A percentile compares a stretch with the other conserved stretches of the same genome.
These are phyloP conservation scores for Hyaloscypha variabilis DNA, from an alignment of 495 filamentous ascomycete genomes.

Conservation along the genomic window DNA sequence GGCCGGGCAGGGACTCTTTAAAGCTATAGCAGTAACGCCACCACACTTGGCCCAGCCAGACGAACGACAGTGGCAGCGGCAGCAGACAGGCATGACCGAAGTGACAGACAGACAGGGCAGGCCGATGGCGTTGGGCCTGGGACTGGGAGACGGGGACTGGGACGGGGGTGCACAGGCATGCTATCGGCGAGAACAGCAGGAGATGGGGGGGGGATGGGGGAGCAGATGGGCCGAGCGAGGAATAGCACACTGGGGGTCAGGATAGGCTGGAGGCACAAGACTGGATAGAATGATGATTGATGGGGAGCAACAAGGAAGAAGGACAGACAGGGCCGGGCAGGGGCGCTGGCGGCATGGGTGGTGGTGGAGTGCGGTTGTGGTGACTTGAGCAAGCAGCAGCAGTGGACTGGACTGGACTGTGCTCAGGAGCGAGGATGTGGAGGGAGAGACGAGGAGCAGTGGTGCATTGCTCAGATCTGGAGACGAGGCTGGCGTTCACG, in stretches of 20 bases:
- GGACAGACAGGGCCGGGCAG: not conserved
- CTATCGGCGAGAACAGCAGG: constrained; percentile 1
- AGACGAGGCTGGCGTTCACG: constrained; percentile 18
- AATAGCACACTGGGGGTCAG: not conserved
- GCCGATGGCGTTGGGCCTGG: not conserved
- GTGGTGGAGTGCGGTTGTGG: not conserved
- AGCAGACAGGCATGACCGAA: constrained; percentile 10
- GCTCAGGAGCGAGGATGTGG: constrained; percentile 9
- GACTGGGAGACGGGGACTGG: too few relatives aligned
- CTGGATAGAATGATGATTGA: not conserved
- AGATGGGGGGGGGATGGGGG: not conserved
- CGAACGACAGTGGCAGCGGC: not conserved
- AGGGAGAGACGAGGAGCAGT: not conserved
- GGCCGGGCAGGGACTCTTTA: constrained; percentile 3
- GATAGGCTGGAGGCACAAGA: not conserved
- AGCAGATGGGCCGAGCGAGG: not conserved
- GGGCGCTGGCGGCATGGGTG: not conserved
- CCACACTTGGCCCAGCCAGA: constrained; percentile 5
- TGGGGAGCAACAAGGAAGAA: not conserved
- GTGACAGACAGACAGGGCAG: not conserved
- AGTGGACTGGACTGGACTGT: not conserved
- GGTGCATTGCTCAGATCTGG: constrained; percentile 14
- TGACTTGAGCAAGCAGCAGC: not conserved
- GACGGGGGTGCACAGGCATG: not conserved
- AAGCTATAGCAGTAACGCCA: constrained; percentile 22